phyloP scores from a whole-genome alignment of 805 yeast species.

The Jamesozyma rosinii region DNA sequence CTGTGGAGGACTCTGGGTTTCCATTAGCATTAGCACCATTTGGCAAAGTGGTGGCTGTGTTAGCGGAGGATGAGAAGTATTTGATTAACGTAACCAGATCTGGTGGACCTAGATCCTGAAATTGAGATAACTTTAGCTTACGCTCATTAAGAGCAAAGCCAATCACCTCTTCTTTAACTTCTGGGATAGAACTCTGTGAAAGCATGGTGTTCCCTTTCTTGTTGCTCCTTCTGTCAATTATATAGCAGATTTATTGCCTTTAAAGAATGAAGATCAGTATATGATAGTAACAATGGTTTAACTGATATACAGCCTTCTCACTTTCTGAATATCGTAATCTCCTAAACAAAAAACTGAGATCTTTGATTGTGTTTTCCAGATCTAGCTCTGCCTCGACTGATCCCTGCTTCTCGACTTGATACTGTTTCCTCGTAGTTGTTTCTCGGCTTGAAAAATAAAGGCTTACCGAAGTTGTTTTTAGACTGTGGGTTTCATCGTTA shows the following conservation, averaged over 20 bases:
- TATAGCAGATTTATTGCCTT: not conserved
- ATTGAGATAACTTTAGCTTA: conserved; percentile 47
- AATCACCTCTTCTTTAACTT: conserved; percentile 49
- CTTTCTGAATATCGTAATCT: too few relatives aligned
- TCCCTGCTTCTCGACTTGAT: too few relatives aligned
- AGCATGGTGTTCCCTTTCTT: conserved; percentile 15
- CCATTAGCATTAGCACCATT: conserved; percentile 1
- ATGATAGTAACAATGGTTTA: too few relatives aligned
- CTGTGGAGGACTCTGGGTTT: conserved; percentile 7
- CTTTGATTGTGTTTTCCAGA: too few relatives aligned
- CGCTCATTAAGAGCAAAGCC: conserved; percentile 58
- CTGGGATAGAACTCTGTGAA: conserved; percentile 57
- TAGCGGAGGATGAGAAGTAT: conserved; percentile 25
- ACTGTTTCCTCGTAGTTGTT: too few relatives aligned
- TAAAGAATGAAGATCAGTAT: too few relatives aligned
- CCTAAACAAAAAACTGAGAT: too few relatives aligned
- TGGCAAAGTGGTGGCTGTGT: conserved; percentile 2
- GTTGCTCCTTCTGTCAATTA: not conserved
- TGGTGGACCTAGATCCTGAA: conserved; percentile 65
- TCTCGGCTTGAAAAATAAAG: too few relatives aligned
- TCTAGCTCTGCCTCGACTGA: too few relatives aligned
- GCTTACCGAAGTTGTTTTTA: not conserved
- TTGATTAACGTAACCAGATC: conserved; percentile 40
- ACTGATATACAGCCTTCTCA: too few relatives aligned
- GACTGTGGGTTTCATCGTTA: not conserved